These are phyloP conservation scores for Chenopodium berlandieri DNA, from an alignment of 148 eudicot species.

Conservation along the genomic window DNA sequence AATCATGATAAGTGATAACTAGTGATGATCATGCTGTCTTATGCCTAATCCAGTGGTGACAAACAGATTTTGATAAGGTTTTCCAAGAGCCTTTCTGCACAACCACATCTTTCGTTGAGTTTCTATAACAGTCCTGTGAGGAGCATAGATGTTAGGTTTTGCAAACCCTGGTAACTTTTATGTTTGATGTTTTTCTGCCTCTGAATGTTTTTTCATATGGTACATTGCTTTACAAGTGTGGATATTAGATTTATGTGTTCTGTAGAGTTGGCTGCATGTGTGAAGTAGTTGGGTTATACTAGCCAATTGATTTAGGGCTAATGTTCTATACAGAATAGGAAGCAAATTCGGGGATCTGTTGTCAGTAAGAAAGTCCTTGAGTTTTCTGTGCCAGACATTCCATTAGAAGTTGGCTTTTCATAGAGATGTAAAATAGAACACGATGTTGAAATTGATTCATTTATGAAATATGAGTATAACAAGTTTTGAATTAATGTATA, in stretches of 20 bases:
- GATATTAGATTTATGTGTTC: background rate
- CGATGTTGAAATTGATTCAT: too few species aligned
- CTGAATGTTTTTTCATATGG: background rate
- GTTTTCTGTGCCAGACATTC: too few species aligned
- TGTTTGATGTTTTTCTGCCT: background rate
- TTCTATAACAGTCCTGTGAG: background rate
- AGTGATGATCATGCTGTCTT: background rate
- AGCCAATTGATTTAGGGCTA: too few species aligned
- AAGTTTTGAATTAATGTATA: too few species aligned
- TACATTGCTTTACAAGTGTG: background rate
- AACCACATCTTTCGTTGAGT: background rate
- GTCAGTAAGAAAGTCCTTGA: too few species aligned
- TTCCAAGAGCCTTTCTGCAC: background rate
- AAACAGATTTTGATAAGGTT: background rate
- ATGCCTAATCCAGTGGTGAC: background rate
- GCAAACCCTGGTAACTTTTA: too few species aligned
- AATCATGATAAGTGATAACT: conserved; percentile 25
- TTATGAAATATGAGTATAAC: too few species aligned
- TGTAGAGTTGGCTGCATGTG: background rate
- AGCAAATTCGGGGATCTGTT: too few species aligned
- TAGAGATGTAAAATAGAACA: too few species aligned
- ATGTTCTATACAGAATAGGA: background rate
- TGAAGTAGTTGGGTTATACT: background rate
- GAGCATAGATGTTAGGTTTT: conserved; percentile 4
- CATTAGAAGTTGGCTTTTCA: too few species aligned